Conservation (phyloP, 1,284 basidiomycete species). For the Neotropicomus parvogracilis region DNA sequence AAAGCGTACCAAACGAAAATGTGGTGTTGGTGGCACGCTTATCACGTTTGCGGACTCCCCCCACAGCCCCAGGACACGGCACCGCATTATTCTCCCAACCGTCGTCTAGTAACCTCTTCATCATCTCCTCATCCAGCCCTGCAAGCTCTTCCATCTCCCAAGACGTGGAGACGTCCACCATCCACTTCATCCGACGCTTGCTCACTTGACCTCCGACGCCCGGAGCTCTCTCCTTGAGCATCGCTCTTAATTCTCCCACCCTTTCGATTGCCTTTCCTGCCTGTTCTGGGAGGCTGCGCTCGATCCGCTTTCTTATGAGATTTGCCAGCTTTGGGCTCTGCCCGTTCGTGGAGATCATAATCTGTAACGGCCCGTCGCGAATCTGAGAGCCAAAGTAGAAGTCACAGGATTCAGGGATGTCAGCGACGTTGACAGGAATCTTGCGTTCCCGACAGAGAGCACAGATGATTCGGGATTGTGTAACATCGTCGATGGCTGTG, state of each 20-base stretch:
- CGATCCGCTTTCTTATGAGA: constrained; percentile 72
- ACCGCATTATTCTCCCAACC: constrained; percentile 65
- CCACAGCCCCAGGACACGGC: constrained; percentile 47
- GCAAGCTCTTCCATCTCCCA: constrained; percentile 82
- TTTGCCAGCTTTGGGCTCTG: constrained; percentile 90
- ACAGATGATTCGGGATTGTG: constrained; percentile 70
- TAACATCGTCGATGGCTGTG: constrained; percentile 88
- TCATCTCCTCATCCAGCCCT: constrained; percentile 57
- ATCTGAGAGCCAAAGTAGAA: constrained; percentile 98
- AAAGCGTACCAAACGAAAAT: constrained; percentile 10
- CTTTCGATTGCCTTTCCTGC: constrained; percentile 80
- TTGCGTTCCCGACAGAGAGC: constrained; percentile 62
- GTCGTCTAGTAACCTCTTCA: constrained; percentile 57
- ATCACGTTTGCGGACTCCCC: constrained; percentile 17
- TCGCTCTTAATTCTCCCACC: constrained; percentile 69
- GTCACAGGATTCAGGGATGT: constrained; percentile 93
- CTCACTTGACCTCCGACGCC: constrained; percentile 74
- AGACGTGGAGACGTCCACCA: constrained; percentile 83
- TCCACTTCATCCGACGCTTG: constrained; percentile 89
- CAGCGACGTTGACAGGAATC: constrained; percentile 94
- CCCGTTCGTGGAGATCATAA: constrained; percentile 96
- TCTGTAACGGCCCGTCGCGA: constrained; percentile 86
- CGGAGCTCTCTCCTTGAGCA: constrained; percentile 70
- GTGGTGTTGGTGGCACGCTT: background rate
- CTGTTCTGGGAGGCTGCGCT: constrained; percentile 63